Base-by-base conservation (phyloP, 2,329 filamentous ascomycete genomes). In the Cladosporium sp. region DNA sequence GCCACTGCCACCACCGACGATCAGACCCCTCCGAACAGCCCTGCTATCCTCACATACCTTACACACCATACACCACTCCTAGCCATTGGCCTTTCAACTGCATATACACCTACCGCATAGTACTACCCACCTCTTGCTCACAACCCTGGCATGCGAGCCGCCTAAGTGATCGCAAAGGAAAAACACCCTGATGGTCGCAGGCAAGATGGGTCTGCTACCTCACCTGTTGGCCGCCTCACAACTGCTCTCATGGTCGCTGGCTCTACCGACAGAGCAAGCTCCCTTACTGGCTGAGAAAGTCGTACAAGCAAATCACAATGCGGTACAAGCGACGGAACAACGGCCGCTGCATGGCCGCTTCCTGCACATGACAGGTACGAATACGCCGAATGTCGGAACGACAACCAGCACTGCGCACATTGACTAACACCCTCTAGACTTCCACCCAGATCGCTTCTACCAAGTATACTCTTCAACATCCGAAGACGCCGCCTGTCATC, bases 401-500 rank as follows among this genome's bases (percentile, higher is more conserved):
- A 60, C 66, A 61, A 66, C 62, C 70, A 61, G 64, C 31, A 23
- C 28, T 31, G 66, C 50, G 40, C 61, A 53, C 46, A 28, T 10
- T 14, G 10, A 28, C 57, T 60, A 21, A 61, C 59, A 18, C 37
- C 33, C 63, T 97, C 1, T 26, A 63, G 95, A 99, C 80, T 86
- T 98, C 72, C 95, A 99, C 74, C 92, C 93, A 56, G 95, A 99
- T 77, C 86, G 87, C 52, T 91, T 91, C 79, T 99, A 97, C 83
- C 89, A 92, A 78, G 79, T 86, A 8, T 90, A 93, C 77, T 86
- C 91, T 12, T 90, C 91, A 28, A 91, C 91, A 53, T 83, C 85
- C 44, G 83, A 87, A 71, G 84, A 86, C 33, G 80, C 86, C 68
- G 89, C 90, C 67, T 99, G 95, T 79, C 95, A 99, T 75, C 85